Conservation (phyloP, 352 stramenopile genomes). For the Phytophthora pisi region DNA sequence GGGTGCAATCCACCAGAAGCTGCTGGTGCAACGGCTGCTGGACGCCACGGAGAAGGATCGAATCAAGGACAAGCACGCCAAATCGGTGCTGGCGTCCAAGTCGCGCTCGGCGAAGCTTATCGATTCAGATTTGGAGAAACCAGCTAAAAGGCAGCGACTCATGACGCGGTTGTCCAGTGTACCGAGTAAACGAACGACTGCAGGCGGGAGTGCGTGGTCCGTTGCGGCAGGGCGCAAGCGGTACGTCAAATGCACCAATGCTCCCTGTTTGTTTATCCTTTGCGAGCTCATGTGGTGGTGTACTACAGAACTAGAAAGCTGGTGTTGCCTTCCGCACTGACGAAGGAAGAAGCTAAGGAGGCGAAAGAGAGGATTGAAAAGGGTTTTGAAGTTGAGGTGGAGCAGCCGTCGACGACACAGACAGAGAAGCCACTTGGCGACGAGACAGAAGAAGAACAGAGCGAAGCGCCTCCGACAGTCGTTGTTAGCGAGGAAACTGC, state of each 20-base stretch:
- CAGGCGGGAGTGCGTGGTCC: conserved; percentile 25
- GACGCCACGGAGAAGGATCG: conserved; percentile 78
- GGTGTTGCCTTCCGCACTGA: conserved; percentile 43
- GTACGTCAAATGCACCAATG: conserved; percentile 12
- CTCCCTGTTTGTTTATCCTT: background rate
- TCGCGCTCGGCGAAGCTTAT: conserved; percentile 73
- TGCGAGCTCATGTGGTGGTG: conserved; percentile 9
- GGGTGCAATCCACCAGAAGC: conserved; percentile 76
- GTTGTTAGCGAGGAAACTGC: conserved; percentile 12
- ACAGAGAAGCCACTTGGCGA: conserved; percentile 1
- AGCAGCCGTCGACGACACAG: background rate
- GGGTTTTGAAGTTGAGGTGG: conserved; percentile 30
- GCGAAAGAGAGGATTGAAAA: conserved; percentile 48
- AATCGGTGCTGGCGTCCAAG: conserved; percentile 76
- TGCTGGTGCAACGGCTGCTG: conserved; percentile 81
- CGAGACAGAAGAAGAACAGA: conserved; percentile 3
- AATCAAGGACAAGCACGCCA: conserved; percentile 82
- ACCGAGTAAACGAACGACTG: conserved; percentile 11
- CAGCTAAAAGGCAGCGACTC: conserved; percentile 28
- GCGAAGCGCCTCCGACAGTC: background rate
- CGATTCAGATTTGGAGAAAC: conserved; percentile 23
- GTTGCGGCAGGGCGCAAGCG: conserved; percentile 20
- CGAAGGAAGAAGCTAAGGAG: conserved; percentile 37
- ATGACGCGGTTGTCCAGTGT: conserved; percentile 18
- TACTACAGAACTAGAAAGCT: conserved; percentile 19